A percentile compares a stretch with the other conserved stretches of the same genome.
phyloP scores from a whole-genome alignment of 805 yeast species.

The Sugiyamaella qingdaonensis region DNA sequence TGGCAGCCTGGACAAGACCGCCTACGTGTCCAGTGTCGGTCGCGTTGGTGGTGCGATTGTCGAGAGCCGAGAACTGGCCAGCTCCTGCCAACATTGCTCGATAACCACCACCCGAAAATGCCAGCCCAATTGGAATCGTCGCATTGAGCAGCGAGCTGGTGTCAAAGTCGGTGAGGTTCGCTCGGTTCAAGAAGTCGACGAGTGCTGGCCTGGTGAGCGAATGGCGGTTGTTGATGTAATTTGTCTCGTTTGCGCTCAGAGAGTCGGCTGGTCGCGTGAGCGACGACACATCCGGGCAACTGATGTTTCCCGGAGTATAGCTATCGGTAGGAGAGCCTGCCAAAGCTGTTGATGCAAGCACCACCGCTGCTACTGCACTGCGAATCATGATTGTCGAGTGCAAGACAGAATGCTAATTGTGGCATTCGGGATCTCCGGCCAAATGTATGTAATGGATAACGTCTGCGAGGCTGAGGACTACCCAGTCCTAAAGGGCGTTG shows the following conservation, averaged over 20 bases:
- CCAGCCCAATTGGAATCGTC: constrained; percentile 37
- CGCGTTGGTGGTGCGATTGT: constrained; percentile 59
- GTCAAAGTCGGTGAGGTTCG: constrained; percentile 47
- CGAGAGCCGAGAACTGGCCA: constrained; percentile 75
- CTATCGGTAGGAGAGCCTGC: constrained; percentile 34
- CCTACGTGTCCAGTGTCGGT: constrained; percentile 52
- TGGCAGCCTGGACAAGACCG: constrained; percentile 65
- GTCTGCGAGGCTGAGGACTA: too few relatives aligned
- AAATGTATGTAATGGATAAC: too few relatives aligned
- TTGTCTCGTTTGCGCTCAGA: constrained; percentile 27
- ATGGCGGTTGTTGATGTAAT: constrained; percentile 32
- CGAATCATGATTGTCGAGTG: neutral
- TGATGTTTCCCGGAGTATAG: constrained; percentile 44
- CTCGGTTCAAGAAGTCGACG: constrained; percentile 41
- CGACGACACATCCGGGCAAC: constrained; percentile 38
- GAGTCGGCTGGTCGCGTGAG: constrained; percentile 33
- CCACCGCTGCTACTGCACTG: neutral
- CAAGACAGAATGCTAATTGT: too few relatives aligned
- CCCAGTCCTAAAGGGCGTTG: too few relatives aligned
- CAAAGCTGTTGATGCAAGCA: neutral
- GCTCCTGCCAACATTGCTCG: constrained; percentile 86
- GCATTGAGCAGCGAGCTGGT: constrained; percentile 26
- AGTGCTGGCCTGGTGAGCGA: constrained; percentile 38
- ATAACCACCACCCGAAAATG: constrained; percentile 86
- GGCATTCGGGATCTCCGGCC: too few relatives aligned